Conservation (phyloP, 805 yeast species). For the Limtongia smithiae region DNA sequence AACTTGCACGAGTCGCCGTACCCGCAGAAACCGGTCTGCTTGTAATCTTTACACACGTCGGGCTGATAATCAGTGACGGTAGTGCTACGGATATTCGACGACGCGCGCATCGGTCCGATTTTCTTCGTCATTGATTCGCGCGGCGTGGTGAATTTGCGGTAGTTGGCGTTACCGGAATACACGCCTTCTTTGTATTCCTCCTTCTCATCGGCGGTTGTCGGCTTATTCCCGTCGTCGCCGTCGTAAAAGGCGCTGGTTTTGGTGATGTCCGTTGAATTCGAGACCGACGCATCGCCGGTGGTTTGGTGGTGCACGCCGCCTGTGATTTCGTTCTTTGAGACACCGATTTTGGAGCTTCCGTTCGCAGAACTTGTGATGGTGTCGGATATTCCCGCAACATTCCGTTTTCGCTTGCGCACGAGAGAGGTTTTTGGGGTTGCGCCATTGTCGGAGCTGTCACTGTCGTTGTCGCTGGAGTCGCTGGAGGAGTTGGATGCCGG, state of each 20-base stretch:
- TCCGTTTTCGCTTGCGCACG: conserved; percentile 16
- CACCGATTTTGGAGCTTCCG: conserved; percentile 11
- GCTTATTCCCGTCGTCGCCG: conserved; percentile 17
- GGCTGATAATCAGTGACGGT: conserved; percentile 82
- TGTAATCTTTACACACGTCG: conserved; percentile 89
- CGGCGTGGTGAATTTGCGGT: conserved; percentile 22
- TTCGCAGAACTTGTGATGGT: conserved; percentile 13
- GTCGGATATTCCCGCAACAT: conserved; percentile 17
- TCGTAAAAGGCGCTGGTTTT: conserved; percentile 30
- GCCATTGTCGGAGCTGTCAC: not conserved
- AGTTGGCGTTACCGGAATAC: conserved; percentile 25
- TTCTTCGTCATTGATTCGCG: conserved; percentile 29
- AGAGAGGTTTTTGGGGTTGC: not conserved
- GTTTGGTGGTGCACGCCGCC: conserved; percentile 20
- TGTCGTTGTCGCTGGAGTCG: conserved; percentile 2
- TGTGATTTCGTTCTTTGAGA: conserved; percentile 2
- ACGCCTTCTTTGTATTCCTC: conserved; percentile 14
- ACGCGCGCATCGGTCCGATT: conserved; percentile 42
- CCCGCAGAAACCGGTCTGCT: conserved; percentile 91
- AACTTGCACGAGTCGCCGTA: conserved; percentile 97
- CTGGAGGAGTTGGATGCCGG: not conserved
- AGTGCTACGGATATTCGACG: conserved; percentile 56
- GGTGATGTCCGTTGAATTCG: conserved; percentile 33
- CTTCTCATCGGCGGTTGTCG: not conserved
- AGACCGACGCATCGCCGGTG: conserved; percentile 15